Conservation (phyloP, 257 asterid genomes). For the Cinchona pubescens region DNA sequence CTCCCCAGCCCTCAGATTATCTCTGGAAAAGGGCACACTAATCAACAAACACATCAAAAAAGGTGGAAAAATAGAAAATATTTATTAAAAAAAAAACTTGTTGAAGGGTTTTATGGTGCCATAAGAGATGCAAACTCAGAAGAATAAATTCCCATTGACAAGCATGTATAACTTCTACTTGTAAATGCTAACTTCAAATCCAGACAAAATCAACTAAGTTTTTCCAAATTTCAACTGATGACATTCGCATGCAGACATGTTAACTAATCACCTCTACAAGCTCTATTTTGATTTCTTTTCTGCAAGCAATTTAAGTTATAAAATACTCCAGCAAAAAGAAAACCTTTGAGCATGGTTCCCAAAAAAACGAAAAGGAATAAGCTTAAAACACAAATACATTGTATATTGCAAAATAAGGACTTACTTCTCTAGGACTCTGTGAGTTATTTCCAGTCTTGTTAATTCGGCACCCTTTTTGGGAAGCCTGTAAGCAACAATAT, state of each 20-base stretch:
- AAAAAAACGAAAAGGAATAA: background rate
- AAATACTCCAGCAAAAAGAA: background rate
- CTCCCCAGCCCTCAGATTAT: constrained; percentile 44
- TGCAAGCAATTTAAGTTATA: background rate
- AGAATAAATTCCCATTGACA: background rate
- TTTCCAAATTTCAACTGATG: background rate
- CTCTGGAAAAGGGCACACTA: constrained; percentile 34
- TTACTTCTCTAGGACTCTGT: constrained; percentile 68
- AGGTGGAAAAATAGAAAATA: background rate
- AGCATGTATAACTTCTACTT: background rate
- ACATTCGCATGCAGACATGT: background rate
- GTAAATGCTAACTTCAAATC: background rate
- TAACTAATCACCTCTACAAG: background rate
- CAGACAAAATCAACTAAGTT: background rate
- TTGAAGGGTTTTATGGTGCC: background rate
- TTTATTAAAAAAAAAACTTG: too few relatives aligned
- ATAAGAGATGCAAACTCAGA: background rate
- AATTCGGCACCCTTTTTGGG: constrained; percentile 49
- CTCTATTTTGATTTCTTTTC: background rate
- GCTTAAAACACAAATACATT: background rate
- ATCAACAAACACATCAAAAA: background rate
- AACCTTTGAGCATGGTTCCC: background rate
- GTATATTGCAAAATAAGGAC: constrained; percentile 24
- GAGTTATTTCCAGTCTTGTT: constrained; percentile 75
- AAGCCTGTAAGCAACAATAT: constrained; percentile 88